Percentiles rank a stretch among this genome's conserved stretches.
phyloP scores from a whole-genome alignment of 495 filamentous ascomycete genomes.

The Neurospora intermedia region DNA sequence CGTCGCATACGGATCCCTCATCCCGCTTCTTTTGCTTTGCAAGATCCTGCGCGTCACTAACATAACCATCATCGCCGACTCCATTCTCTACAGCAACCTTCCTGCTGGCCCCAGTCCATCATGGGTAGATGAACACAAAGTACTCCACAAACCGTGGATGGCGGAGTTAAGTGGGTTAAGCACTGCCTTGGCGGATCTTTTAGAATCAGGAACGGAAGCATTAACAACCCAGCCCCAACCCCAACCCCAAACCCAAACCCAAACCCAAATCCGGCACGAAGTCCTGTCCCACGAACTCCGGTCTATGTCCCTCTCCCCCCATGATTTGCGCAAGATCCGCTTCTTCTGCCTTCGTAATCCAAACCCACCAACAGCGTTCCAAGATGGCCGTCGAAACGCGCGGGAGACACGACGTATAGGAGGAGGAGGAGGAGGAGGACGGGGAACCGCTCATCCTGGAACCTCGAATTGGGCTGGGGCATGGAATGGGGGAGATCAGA shows the following conservation, averaged over 20 bases:
- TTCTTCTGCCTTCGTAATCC: neutral
- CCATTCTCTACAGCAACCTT: neutral
- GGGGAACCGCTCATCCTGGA: neutral
- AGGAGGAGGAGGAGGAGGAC: neutral
- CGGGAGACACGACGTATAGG: neutral
- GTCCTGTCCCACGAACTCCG: neutral
- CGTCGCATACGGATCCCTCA: neutral
- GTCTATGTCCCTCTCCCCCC: neutral
- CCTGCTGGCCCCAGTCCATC: neutral
- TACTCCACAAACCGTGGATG: neutral
- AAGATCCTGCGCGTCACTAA: neutral
- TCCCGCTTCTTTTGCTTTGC: neutral
- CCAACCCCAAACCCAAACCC: neutral
- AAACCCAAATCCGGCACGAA: neutral
- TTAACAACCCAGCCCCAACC: no score
- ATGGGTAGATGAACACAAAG: neutral
- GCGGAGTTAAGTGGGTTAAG: accelerated
- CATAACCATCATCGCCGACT: neutral
- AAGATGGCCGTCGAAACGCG: neutral
- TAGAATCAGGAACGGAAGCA: neutral
- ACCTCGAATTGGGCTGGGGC: neutral
- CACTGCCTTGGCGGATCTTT: neutral
- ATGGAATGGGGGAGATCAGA: no score
- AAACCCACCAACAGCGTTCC: neutral
- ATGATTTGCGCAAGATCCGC: neutral